A percentile compares a stretch with the other conserved stretches of the same genome.
Evolutionary conservation across 1,139 yeast species (phyloP).

Genomic region (Taiozyma sp.): DNA sequence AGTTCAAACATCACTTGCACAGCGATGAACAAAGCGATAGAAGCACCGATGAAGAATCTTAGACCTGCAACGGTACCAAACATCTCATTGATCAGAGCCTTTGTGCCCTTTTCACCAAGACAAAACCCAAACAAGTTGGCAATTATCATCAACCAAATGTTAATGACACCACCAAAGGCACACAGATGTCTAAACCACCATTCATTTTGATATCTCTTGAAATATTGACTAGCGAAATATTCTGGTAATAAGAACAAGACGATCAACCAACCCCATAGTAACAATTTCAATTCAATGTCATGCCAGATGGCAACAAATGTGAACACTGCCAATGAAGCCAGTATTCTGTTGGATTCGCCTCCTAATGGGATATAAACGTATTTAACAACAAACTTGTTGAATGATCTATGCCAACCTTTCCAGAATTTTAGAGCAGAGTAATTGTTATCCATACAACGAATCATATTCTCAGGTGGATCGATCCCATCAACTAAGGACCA

Average conservation of each 20-base stretch:
- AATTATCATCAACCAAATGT: constrained; percentile 98
- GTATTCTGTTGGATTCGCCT: constrained; percentile 61
- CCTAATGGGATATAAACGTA: constrained; percentile 87
- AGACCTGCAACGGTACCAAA: constrained; percentile 66
- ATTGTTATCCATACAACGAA: constrained; percentile 91
- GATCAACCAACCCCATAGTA: constrained; percentile 95
- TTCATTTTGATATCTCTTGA: constrained; percentile 33
- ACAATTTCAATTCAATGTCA: constrained; percentile 79
- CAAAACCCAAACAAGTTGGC: constrained; percentile 96
- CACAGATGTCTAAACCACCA: constrained; percentile 81
- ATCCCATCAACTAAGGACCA: constrained; percentile 91
- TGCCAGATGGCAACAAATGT: constrained; percentile 99
- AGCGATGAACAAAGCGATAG: constrained; percentile 69
- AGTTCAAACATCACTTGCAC: constrained; percentile 93
- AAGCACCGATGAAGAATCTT: constrained; percentile 57
- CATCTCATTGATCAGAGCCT: constrained; percentile 60
- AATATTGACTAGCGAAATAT: constrained; percentile 48
- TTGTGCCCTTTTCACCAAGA: constrained; percentile 81
- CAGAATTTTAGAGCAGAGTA: constrained; percentile 91
- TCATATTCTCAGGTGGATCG: constrained; percentile 98
- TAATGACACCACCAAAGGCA: constrained; percentile 80
- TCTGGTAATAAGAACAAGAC: constrained; percentile 91
- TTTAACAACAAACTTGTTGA: constrained; percentile 82
- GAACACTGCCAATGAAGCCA: constrained; percentile 83
- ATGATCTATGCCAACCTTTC: constrained; percentile 99